Evolutionary conservation across 768 basidiomycete genomes (phyloP), one percentile per base, ranked within the genome.

Genomic region (Pisolithus microcarpus): DNA sequence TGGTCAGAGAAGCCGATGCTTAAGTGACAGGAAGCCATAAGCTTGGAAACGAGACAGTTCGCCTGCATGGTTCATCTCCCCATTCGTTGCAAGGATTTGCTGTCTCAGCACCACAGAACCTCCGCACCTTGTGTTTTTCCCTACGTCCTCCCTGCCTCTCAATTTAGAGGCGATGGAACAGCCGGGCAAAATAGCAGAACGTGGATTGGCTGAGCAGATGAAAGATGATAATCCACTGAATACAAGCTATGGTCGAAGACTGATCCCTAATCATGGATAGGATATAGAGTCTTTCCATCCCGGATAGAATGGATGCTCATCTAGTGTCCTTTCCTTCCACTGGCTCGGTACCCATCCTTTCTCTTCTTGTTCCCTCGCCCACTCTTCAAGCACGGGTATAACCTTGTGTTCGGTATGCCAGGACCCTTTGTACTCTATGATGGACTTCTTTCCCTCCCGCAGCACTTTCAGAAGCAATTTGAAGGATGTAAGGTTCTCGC

Each of bases 191-290:
- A 86, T 95, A 48, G 94, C 96, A 67, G 91, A 93, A 60, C 75
- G 80, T 19, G 92, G 96, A 65, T 72, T 97, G 19, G 92, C 83
- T 36, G 91, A 92, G 61, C 66, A 96, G 36, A 78, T 87, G 77
- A 74, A 64, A 53, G 66, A 61, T 30, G 61, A 68, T 18, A 11
- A 30, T 10, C 31, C 28, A 46, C n/a, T 31, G 16, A 24, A n/a
- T 1, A 9, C 7, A 43, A 28, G 23, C 10, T 31, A 19, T 30
- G 7, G 11, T 5, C 28, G n/a, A 21, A 4, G 31, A 46, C 31
- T 11, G 23, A 34, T 10, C 38, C 24, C 30, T 52, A 56, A 21
- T 45, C 49, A 26, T 58, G 54, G 46, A 48, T 55, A 0, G 49
- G 54, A 26, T 66, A 61, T 49, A 56, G 58, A 7, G n/a, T 61